Evolutionary conservation across 805 yeast species (phyloP).

Genomic region (Candida succiphila): DNA sequence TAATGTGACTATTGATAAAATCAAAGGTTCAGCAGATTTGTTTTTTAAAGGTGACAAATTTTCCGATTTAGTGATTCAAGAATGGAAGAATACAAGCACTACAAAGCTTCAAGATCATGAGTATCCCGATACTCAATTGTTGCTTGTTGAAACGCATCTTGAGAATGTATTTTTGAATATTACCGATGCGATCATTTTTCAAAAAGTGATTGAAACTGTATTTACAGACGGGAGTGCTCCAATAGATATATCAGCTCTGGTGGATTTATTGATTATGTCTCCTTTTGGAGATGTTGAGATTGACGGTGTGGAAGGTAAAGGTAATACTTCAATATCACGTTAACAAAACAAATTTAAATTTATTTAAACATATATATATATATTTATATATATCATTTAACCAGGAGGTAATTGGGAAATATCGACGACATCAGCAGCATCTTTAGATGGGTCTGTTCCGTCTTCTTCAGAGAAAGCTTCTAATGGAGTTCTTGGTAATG

Average conservation of each 20-base stretch:
- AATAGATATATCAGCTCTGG: slow-evolving; percentile 24
- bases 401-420: slow-evolving; percentile 93
- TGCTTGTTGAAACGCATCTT: slow-evolving; percentile 28
- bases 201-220: slow-evolving; percentile 32
- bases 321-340: slow-evolving; percentile 15
- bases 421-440: slow-evolving; percentile 70
- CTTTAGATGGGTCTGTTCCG: slow-evolving; percentile 37
- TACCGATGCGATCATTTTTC: slow-evolving; percentile 29
- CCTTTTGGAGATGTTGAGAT: slow-evolving; percentile 24
- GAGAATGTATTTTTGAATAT: slow-evolving; percentile 32
- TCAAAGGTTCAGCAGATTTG: slow-evolving; percentile 33
- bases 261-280: slow-evolving; percentile 23
- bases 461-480: slow-evolving; percentile 38
- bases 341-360: slow-evolving; percentile 1
- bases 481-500: slow-evolving; percentile 90
- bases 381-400: slow-evolving; percentile 22
- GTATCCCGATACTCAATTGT: slow-evolving; percentile 12
- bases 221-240: slow-evolving; percentile 28
- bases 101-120: slow-evolving; percentile 14
- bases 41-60: slow-evolving; percentile 29
- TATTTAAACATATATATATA: not conserved
- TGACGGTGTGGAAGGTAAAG: slow-evolving; percentile 16
- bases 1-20: slow-evolving; percentile 15
- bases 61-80: slow-evolving; percentile 30
- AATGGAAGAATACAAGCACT: slow-evolving; percentile 37